Conservation (phyloP, 73 alveolate species). For the Paramecium sonneborni region DNA sequence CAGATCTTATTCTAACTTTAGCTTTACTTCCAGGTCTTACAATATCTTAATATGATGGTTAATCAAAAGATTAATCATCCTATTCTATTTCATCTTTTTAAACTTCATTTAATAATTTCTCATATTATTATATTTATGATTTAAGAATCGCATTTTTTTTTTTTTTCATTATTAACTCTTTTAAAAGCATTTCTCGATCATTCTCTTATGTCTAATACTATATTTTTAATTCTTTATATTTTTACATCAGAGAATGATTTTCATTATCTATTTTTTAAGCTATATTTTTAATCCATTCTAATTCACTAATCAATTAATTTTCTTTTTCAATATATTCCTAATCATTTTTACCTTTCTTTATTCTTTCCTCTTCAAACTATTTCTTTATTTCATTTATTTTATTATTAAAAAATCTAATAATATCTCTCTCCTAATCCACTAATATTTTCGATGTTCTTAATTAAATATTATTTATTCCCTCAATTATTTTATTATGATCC, state of each 20-base stretch:
- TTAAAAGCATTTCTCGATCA: constrained; percentile 65
- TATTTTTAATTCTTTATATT: constrained; percentile 54
- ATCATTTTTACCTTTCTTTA: constrained; percentile 67
- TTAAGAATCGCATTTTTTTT: constrained; percentile 64
- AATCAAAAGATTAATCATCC: constrained; percentile 46
- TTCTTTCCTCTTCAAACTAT: constrained; percentile 66
- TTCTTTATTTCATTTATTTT: constrained; percentile 66
- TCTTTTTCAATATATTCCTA: constrained; percentile 65
- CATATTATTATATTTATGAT: constrained; percentile 51
- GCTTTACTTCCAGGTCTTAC: constrained; percentile 17
- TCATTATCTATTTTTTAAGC: constrained; percentile 68
- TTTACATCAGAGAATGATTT: constrained; percentile 59
- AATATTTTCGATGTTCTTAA: constrained; percentile 60
- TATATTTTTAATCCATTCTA: constrained; percentile 66
- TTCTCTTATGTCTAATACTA: constrained; percentile 64
- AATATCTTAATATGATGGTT: neutral
- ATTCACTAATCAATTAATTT: constrained; percentile 50
- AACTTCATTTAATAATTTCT: constrained; percentile 47
- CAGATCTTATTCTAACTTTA: constrained; percentile 50
- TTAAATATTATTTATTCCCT: constrained; percentile 51
- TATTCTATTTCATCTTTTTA: constrained; percentile 55
- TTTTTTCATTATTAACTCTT: constrained; percentile 62
- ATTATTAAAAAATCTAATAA: constrained; percentile 63
- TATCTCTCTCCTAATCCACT: constrained; percentile 64
- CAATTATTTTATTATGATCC: constrained; percentile 56